phyloP scores from a whole-genome alignment of 805 yeast species.

The Tetrapisispora arboricola region DNA sequence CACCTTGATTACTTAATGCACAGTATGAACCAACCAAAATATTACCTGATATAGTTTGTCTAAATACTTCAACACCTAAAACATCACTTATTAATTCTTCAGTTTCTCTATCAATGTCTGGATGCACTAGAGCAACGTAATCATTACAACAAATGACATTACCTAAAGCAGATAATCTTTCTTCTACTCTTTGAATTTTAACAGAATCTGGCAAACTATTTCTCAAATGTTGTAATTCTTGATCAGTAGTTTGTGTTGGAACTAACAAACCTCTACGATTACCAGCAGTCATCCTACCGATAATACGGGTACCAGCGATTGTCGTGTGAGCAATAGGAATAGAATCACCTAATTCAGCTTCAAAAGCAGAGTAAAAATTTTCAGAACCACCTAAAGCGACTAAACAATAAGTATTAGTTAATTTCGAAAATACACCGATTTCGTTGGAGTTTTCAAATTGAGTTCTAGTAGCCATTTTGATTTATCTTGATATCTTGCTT shows the following conservation, averaged over 20 bases:
- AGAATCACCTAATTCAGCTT: constrained; percentile 93
- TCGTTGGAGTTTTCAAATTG: constrained; percentile 81
- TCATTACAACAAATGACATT: constrained; percentile 98
- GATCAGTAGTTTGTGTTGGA: constrained; percentile 97
- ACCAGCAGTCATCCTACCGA: constrained; percentile 97
- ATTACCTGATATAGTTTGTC: constrained; percentile 98
- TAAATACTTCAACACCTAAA: constrained; percentile 95
- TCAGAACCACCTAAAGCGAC: constrained; percentile 96
- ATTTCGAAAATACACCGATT: constrained; percentile 88
- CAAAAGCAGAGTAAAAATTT: constrained; percentile 84
- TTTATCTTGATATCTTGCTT: too few relatives aligned
- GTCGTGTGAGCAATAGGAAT: constrained; percentile 96
- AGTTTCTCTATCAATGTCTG: constrained; percentile 98
- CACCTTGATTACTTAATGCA: constrained; percentile 92
- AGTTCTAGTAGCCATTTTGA: constrained; percentile 60
- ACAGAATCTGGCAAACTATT: constrained; percentile 92
- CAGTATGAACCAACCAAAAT: constrained; percentile 96
- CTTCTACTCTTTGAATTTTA: constrained; percentile 96
- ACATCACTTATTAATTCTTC: constrained; percentile 98
- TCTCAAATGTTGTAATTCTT: constrained; percentile 94
- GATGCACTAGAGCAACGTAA: constrained; percentile 97
- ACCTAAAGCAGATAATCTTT: constrained; percentile 92
- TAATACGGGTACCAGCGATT: constrained; percentile 94
- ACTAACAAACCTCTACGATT: constrained; percentile 95
- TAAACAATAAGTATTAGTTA: constrained; percentile 91